Base-by-base conservation (phyloP, 2,329 filamentous ascomycete genomes). In the Atkinsonella texensis region DNA sequence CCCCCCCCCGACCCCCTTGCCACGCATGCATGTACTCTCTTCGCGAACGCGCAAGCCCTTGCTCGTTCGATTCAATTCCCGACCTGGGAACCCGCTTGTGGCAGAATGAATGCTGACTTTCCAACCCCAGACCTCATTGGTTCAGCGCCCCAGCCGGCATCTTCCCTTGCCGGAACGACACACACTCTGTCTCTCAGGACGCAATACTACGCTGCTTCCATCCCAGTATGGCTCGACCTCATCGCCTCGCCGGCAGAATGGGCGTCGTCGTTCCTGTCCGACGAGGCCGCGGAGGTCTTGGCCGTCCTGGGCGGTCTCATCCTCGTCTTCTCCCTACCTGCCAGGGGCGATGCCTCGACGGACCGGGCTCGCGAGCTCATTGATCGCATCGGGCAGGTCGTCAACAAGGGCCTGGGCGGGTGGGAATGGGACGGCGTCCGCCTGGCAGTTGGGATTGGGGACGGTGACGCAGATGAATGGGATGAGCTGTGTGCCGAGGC, bases 201-300 rank as follows among this genome's bases (percentile, higher is more conserved):
- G 18, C 59, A 69, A 13, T 85, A 85, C 69, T 85, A 85, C 68
- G 72, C 66, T 23, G 74, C 79, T 50, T 70, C 70, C 0, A 70
- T 85, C 3, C 80, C 82, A 43, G 71, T 85, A 57, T 86, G 83
- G 83, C 71, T 85, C n/a, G 83, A 86, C 60, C 70, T 83, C 45
- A 71, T 83, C 53, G 59, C 70, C 6, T 67, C 70, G 4, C 71
- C 76, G 0, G 51, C 61, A 2, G 74, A 77, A 38, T 85, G 82
- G 82, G 69, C 77, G 0, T 62, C 63, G 2, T 75, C 77, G 0
- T 85, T 85, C 58, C 71, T 84, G 1, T 74, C 75, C 0, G 65
- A 73, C 0, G 82, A 84, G 60, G 83, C 83, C 0, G 70, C 68
- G 51, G 81, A 84, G 62, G 83, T 86, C 0, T 73, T 84, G 2